Base-by-base conservation (phyloP, 2,329 filamentous ascomycete species). In the Rutstroemia sp. region DNA sequence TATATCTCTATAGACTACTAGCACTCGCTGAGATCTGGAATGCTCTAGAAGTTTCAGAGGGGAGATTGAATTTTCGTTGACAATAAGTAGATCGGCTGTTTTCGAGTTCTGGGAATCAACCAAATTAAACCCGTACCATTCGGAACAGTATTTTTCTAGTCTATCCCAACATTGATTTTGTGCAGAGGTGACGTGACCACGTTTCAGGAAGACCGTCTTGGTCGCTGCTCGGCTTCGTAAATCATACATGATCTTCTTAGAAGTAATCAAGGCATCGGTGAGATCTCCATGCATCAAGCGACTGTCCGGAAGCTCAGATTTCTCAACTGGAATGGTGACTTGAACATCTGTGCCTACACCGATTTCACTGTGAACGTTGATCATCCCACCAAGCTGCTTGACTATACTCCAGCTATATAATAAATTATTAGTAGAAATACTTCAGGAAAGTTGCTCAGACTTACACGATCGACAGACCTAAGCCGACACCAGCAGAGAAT, bases 301-400 rank as follows among this genome's bases (percentile, higher is more conserved):
- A 23, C 38, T 47, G 3, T 34, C 3, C 5, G 52, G 27, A 44
- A 19, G 52, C 10, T 34, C 45, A 21, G 47, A 38, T 53, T 54
- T 54, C 34, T 54, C 52, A 14, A 58, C 34, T 23, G 58, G 58
- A 4, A 60, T 47, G 17, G 70, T 73, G 8, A 80, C 75, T 5
- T 71, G 73, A 2, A 83, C 74, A 6, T 75, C 74, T 0, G 81
- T 83, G 2, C 81, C 81, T 42, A 75, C 71, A 1, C 74, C 73
- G 7, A 74, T 70, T 50, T 77, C 71, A 48, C 75, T 81, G 42
- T 74, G 74, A 25, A 87, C 73, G 14, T 79, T 74, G 45, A 87
- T 80, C 7, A 71, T 75, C 1, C 83, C 83, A 39, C 77, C 74
- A 0, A 87, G 71, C 21, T 79, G 76, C 25, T 54, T 49, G 1